These are phyloP conservation scores for Yarrowia hollandica DNA, from an alignment of 805 yeast species.

Conservation along the genomic window DNA sequence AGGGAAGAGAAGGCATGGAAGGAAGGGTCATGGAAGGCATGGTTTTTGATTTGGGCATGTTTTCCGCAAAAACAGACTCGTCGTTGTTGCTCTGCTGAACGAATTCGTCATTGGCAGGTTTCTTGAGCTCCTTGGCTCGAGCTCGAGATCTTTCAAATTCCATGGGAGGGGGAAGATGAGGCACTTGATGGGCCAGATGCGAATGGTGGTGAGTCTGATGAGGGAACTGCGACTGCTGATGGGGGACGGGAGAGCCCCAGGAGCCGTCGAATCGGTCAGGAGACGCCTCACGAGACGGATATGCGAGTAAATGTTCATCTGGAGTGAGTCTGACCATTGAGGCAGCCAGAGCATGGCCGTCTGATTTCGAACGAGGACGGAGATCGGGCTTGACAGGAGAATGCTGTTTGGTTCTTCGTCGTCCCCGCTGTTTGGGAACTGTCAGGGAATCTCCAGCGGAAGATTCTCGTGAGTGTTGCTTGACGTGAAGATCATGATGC, in stretches of 20 bases:
- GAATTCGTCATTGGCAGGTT: conserved; percentile 1
- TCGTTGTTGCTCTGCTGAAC: background rate
- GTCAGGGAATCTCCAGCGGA: background rate
- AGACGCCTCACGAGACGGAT: conserved; percentile 18
- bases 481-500: conserved; percentile 1
- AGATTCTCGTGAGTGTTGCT: background rate
- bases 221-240: background rate
- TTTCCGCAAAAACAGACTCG: no score
- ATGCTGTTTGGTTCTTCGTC: background rate
- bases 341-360: conserved; percentile 13
- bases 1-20: background rate
- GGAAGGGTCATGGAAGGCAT: background rate
- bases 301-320: background rate
- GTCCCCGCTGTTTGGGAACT: conserved; percentile 5
- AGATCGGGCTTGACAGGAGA: background rate
- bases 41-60: conserved; percentile 7
- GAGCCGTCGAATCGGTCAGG: conserved; percentile 4
- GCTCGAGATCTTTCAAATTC: conserved; percentile 1
- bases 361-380: conserved; percentile 12
- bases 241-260: background rate
- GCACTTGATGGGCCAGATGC: background rate
- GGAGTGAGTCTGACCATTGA: conserved; percentile 10
- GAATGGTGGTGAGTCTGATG: background rate
- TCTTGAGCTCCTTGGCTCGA: background rate
- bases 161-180: conserved; percentile 11